phyloP scores from a whole-genome alignment of 2,329 filamentous ascomycete species.

The Akanthomyces lecanii region DNA sequence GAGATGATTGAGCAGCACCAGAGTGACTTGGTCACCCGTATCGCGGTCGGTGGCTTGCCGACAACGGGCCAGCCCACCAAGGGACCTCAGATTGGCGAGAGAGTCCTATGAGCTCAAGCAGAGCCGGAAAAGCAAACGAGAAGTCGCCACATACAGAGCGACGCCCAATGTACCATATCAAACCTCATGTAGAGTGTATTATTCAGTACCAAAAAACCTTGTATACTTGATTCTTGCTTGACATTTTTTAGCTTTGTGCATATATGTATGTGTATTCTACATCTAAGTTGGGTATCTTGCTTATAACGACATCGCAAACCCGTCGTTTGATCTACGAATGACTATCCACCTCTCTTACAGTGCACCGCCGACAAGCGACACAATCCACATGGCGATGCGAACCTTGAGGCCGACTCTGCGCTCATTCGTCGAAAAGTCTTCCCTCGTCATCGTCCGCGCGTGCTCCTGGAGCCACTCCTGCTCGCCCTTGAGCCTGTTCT shows the following conservation, averaged over 20 bases:
- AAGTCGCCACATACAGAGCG: background rate
- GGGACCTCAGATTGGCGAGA: conserved; percentile 36
- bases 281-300: conserved; percentile 9
- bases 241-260: background rate
- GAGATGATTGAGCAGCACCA: conserved; percentile 69
- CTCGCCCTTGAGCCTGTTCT: conserved; percentile 71
- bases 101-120: conserved; percentile 27
- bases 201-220: conserved; percentile 9
- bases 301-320: background rate
- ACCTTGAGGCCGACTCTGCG: conserved; percentile 82
- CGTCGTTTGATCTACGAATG: background rate
- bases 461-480: conserved; percentile 75
- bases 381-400: conserved; percentile 88
- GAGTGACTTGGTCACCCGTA: conserved; percentile 55
- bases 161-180: conserved; percentile 11
- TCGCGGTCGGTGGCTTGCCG: conserved; percentile 41
- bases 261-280: background rate
- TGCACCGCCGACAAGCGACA: conserved; percentile 80
- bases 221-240: background rate
- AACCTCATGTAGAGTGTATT: conserved; percentile 14
- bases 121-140: background rate
- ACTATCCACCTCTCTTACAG: conserved; percentile 46
- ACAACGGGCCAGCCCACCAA: conserved; percentile 31
- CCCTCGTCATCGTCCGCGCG: conserved; percentile 62
- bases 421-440: conserved; percentile 78